Base-by-base conservation (phyloP, 192 early-diverging fungal species). In the Hyaloraphidium curvatum region DNA sequence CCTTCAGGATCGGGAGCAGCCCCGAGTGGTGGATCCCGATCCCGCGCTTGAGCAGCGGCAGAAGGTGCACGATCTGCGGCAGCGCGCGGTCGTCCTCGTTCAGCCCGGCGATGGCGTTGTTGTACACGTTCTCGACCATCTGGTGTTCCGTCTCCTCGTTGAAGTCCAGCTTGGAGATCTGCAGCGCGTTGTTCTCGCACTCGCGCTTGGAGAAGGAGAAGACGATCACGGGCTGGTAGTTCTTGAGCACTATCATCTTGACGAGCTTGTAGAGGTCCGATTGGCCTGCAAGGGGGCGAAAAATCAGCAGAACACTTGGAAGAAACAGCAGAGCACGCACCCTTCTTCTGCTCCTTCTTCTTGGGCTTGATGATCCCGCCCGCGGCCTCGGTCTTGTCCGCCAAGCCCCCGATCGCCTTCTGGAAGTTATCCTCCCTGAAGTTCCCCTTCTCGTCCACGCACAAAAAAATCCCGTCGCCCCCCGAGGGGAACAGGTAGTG, bases 11-110 rank as follows among this genome's bases (percentile, higher is more conserved):
- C 13, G 93, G 93, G 43, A 97, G 67, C 30, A 97, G 62, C 26
- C 93, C 93, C 55, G 86, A 86, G 67, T 97, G 93, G 71, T 97
- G 90, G 56, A 97, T 89, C 31, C 89, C 93, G 59, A 94, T 89
- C 11, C 94, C 91, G 29, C 90, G 84, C 43, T 79, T 72, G 28
- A 98, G 68, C 26, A 98, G 64, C 7, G 91, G 94, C 26, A 95
- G 70, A 28, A 95, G 74, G 59, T 94, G 80, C 55, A 84, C 82
- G 53, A 98, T 95, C 64, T 93, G 91, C 3, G 91, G 87, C 40
- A 98, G 59, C 1, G 67, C 59, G 17, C 86, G 82, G 64, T 98
- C 94, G 55, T 94, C 91, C 59, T 92, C 91, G 61, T 61, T 70
- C 26, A 98, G 67, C 1, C 74, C 73, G 16, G 69, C 69, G 55